phyloP scores from a whole-genome alignment of 768 basidiomycete genomes.

The Lentinula boryana region DNA sequence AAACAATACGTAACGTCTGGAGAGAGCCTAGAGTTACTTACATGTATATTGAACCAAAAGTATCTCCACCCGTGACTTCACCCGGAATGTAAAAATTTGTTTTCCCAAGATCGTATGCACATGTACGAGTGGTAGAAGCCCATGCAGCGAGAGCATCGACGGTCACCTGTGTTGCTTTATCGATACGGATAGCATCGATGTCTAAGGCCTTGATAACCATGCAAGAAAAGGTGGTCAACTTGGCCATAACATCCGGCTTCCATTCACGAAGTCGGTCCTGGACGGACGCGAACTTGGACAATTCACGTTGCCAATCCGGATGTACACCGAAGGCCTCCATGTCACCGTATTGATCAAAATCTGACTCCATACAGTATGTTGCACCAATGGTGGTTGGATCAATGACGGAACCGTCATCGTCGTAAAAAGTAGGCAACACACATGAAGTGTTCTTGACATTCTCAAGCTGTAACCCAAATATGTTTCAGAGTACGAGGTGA shows the following conservation, averaged over 20 bases:
- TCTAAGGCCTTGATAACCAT: constrained; percentile 85
- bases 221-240: constrained; percentile 76
- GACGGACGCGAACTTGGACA: constrained; percentile 58
- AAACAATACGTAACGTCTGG: neutral
- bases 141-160: constrained; percentile 75
- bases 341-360: constrained; percentile 95
- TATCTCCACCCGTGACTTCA: constrained; percentile 93
- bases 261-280: constrained; percentile 96
- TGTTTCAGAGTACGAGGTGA: constrained; percentile 1
- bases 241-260: constrained; percentile 72
- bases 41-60: constrained; percentile 84
- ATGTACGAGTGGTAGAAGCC: constrained; percentile 67
- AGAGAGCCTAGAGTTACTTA: constrained; percentile 27
- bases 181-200: constrained; percentile 91
- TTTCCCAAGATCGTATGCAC: constrained; percentile 72
- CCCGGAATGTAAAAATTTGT: constrained; percentile 87
- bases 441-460: constrained; percentile 76
- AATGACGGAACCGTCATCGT: constrained; percentile 48
- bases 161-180: constrained; percentile 90
- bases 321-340: constrained; percentile 98
- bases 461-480: constrained; percentile 34
- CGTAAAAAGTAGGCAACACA: constrained; percentile 72
- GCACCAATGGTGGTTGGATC: neutral
- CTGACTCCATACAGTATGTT: constrained; percentile 69
- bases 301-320: constrained; percentile 10